phyloP scores from a whole-genome alignment of 805 yeast genomes.

The Lachancea lanzarotensis region DNA sequence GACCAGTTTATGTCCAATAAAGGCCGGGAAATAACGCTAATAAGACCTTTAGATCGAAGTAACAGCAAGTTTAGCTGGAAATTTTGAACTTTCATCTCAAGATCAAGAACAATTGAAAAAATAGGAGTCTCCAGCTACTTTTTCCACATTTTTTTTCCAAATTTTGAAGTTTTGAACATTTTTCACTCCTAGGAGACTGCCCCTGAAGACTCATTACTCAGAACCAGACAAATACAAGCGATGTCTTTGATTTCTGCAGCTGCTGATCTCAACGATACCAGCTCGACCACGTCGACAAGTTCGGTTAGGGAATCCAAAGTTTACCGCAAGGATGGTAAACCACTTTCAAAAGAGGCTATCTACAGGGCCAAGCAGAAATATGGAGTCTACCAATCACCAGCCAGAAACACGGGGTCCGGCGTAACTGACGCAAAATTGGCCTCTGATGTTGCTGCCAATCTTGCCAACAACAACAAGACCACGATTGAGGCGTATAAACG shows the following conservation, averaged over 20 bases:
- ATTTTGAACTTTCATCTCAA: neutral
- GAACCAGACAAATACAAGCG: neutral
- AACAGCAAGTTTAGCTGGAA: no score
- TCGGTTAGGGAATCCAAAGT: conserved; percentile 31
- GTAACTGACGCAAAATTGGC: conserved; percentile 50
- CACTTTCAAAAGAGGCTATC: conserved; percentile 65
- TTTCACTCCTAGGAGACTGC: no score
- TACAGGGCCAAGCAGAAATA: conserved; percentile 68
- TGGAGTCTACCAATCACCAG: conserved; percentile 54
- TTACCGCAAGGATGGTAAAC: conserved; percentile 65
- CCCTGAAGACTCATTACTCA: neutral
- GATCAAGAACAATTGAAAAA: no score
- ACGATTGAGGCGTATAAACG: conserved; percentile 59
- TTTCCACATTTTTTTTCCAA: no score
- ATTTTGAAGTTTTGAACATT: no score
- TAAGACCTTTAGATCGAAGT: neutral
- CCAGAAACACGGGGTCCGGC: conserved; percentile 44
- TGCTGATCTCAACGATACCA: conserved; percentile 9
- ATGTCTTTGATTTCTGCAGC: conserved; percentile 32
- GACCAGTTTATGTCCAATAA: no score
- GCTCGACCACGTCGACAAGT: conserved; percentile 4
- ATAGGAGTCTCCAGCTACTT: no score
- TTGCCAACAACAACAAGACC: conserved; percentile 62
- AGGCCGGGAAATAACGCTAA: no score
- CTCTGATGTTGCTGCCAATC: conserved; percentile 68